Evolutionary conservation across 306 rosid species (phyloP), one percentile per base, ranked within the genome.

Genomic region (Corylus heterophylla): DNA sequence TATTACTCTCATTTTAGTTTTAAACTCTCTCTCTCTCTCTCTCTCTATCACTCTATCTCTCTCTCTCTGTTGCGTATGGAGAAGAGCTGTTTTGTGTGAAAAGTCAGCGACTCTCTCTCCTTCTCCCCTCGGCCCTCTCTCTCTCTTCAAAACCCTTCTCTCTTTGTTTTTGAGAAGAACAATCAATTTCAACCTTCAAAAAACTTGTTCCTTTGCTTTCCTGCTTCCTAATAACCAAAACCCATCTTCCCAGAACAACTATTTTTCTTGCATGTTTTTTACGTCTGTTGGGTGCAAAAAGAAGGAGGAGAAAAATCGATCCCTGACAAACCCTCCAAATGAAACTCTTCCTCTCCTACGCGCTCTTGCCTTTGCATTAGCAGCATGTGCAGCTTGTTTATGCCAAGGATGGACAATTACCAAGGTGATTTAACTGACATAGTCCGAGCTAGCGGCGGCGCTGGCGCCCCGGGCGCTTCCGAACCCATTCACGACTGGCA

Each of bases 381-480:
- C 79, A 82, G 70, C 72, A 90, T 88, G 97, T 90, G 94, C 81
- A 79, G 88, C 77, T 82, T 87, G 76, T 81, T 83, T 48, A 22
- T 73, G 44, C 74, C 73, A 69, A 78, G 45, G 71, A 92, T 92
- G 97, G 97, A 94, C 50, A 90, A 87, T 84, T 87, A 78, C 47
- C 97, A 88, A 87, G 98, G 97, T 27, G 98, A 94, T 87, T 87
- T 94, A 74, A 89, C 92, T 25, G 98, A 94, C 77, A 88, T 94
- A 76, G 50, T 94, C 11, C 85, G 94, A 78, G 91, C 85, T 13
- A 83, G 82, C 17, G 77, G 76, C 12, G 80, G 85, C 16, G 84
- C 73, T 5, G 4, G 44, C 45, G 70, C 31, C 50, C 8, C 80
- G 7, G 51, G 44, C 55, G 22, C 83, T 31, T 44, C 89, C 10